These are phyloP conservation scores for Colletotrichum sp. DNA, from an alignment of 2,329 filamentous ascomycete species.

Conservation along the genomic window DNA sequence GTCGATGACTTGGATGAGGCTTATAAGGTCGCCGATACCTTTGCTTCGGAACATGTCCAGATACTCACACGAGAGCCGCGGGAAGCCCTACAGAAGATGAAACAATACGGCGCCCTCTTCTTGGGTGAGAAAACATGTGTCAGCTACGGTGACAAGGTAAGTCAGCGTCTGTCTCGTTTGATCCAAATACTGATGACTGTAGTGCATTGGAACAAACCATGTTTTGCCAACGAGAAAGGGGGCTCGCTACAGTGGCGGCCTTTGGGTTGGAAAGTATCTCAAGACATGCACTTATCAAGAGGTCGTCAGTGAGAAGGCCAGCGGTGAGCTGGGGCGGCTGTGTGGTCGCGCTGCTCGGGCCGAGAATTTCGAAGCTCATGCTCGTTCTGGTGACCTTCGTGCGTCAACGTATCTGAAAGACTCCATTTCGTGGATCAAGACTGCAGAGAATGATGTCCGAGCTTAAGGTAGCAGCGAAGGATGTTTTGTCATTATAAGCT, in stretches of 20 bases:
- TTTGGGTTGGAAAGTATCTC: slow-evolving; percentile 61
- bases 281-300: slow-evolving; percentile 59
- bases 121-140: slow-evolving; percentile 58
- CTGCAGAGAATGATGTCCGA: background rate
- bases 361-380: slow-evolving; percentile 59
- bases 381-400: slow-evolving; percentile 53
- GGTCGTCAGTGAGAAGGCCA: slow-evolving; percentile 44
- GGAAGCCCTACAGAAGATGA: slow-evolving; percentile 55
- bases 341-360: slow-evolving; percentile 53
- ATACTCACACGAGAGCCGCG: slow-evolving; percentile 51
- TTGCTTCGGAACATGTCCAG: slow-evolving; percentile 56
- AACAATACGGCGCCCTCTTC: slow-evolving; percentile 54
- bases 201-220: slow-evolving; percentile 61
- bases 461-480: background rate
- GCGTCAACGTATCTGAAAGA: slow-evolving; percentile 48
- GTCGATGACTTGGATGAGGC: slow-evolving; percentile 45
- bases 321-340: slow-evolving; percentile 50
- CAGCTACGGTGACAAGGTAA: slow-evolving; percentile 56
- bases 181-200: background rate
- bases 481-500: background rate
- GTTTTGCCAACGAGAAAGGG: slow-evolving; percentile 55
- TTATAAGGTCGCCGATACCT: slow-evolving; percentile 49
- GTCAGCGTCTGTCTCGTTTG: background rate
- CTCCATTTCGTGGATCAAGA: slow-evolving; percentile 46
- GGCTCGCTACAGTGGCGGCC: slow-evolving; percentile 53